These are phyloP conservation scores for Balamuthia mandrillaris DNA, from an alignment of 208 protist genomes.

Conservation along the genomic window DNA sequence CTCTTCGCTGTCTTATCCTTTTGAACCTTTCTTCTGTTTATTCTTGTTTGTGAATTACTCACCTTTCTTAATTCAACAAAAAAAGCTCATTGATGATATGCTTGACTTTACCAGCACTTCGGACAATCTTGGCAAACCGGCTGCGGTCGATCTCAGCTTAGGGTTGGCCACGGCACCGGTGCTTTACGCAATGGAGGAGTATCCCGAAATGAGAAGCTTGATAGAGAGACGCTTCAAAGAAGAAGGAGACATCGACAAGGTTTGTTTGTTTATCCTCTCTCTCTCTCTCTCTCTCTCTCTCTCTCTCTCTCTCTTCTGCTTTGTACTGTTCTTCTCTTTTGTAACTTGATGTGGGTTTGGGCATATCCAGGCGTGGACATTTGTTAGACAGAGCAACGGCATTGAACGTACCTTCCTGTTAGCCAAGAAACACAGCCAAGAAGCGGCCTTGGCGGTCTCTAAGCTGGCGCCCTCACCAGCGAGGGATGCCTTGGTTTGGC, in stretches of 20 bases:
- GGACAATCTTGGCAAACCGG: slow-evolving; percentile 49
- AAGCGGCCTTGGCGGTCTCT: background rate
- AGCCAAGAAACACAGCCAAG: slow-evolving; percentile 14
- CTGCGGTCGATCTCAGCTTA: slow-evolving; percentile 38
- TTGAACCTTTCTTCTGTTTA: background rate
- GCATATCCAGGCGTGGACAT: background rate
- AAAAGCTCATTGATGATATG: slow-evolving; percentile 86
- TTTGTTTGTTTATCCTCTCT: background rate
- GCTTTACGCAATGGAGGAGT: slow-evolving; percentile 52
- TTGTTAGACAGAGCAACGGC: background rate
- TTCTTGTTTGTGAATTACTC: background rate
- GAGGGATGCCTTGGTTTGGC: slow-evolving; percentile 9
- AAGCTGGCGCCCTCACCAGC: slow-evolving; percentile 10
- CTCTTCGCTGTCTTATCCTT: background rate
- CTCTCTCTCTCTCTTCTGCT: background rate
- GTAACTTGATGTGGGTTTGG: background rate
- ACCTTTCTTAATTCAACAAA: background rate
- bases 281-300: background rate
- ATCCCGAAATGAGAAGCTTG: slow-evolving; percentile 37
- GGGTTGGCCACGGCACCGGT: slow-evolving; percentile 58
- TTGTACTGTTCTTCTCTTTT: background rate
- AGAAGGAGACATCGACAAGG: slow-evolving; percentile 47
- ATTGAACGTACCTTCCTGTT: background rate
- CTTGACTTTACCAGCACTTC: slow-evolving; percentile 79
- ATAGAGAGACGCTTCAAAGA: slow-evolving; percentile 47